These are phyloP conservation scores for Apiotrichum porosum DNA, from an alignment of 1,284 basidiomycete species.

Conservation along the genomic window DNA sequence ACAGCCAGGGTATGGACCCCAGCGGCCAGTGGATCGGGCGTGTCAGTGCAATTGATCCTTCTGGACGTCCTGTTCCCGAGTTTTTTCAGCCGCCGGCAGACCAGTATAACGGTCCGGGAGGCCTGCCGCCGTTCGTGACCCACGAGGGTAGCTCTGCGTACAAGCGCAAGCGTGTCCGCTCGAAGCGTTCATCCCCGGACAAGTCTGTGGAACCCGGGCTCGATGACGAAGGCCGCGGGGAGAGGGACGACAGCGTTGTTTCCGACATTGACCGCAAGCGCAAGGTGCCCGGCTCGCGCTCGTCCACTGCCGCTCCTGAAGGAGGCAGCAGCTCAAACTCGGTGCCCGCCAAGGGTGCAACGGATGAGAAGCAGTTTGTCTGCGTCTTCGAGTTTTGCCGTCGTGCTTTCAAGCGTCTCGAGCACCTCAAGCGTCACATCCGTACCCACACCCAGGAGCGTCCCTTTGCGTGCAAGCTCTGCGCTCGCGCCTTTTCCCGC, in stretches of 20 bases:
- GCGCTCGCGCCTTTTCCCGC: constrained; percentile 72
- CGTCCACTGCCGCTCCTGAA: constrained; percentile 6
- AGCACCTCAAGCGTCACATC: constrained; percentile 79
- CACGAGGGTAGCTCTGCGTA: constrained; percentile 20
- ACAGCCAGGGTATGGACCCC: constrained; percentile 6
- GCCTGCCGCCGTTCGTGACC: constrained; percentile 19
- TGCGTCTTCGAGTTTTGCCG: constrained; percentile 54
- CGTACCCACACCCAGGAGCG: constrained; percentile 85
- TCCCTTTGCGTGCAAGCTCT: constrained; percentile 68
- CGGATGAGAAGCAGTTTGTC: constrained; percentile 19
- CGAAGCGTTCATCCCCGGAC: constrained; percentile 14
- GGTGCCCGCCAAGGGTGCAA: constrained; percentile 11
- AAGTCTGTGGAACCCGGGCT: constrained; percentile 14
- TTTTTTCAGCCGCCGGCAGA: constrained; percentile 12
- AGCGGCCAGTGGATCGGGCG: constrained; percentile 8
- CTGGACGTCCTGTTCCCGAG: constrained; percentile 9
- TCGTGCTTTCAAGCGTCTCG: constrained; percentile 78
- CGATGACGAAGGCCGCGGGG: constrained; percentile 5
- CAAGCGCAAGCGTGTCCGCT: constrained; percentile 18
- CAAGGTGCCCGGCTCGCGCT: constrained; percentile 3
- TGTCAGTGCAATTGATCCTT: constrained; percentile 4
- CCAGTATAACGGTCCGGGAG: constrained; percentile 11
- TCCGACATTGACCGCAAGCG: constrained; percentile 8
- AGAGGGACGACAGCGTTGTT: constrained; percentile 4
- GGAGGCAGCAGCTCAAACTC: constrained; percentile 1